Evolutionary conservation across 2,329 filamentous ascomycete species (phyloP), one percentile per base, ranked within the genome.

Genomic region (Neofusicoccum sp.): DNA sequence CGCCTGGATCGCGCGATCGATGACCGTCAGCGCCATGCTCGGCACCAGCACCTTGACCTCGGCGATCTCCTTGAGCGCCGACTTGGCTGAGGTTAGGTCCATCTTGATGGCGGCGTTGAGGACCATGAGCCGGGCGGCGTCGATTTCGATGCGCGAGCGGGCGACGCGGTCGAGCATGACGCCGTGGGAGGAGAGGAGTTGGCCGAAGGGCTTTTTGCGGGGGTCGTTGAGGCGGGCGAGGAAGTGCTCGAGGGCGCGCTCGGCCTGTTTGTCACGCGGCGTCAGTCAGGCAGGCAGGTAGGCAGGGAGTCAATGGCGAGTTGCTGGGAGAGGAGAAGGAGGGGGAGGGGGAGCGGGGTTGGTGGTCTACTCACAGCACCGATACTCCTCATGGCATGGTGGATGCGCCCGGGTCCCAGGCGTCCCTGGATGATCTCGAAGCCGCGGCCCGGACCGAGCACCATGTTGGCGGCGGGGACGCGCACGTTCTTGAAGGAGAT

Each of bases 371-470:
- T 20, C 20, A 20, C 20, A 57, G 91, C 89, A 58, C 95, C 95
- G 72, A 99, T 95, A 63, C 87, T 88, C 65, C 95, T 88, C 95
- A 99, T 99, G 63, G 92, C 91, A 79, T 99, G 95, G 80, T 99
- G 95, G 73, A 99, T 98, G 62, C 95, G 90, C 34, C 95, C 95
- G 1, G 95, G 95, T 1, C 95, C 95, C 26, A 99, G 88, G 68
- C 95, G 91, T 61, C 95, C 95, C 76, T 99, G 95, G 72, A 99
- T 97, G 72, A 99, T 96, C 77, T 99, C 95, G 75, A 99, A 99
- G 20, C 95, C 95, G 64, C 91, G 87, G 65, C 95, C 95, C 75
- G 95, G 91, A 63, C 95, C 93, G 3, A 99, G 88, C 9, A 98
- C 89, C 71, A 99, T 88, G 79, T 90, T 95, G 69, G 81, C 80